Conservation (phyloP, 139 green algal genomes). For the Chlamydomonas schloesseri region DNA sequence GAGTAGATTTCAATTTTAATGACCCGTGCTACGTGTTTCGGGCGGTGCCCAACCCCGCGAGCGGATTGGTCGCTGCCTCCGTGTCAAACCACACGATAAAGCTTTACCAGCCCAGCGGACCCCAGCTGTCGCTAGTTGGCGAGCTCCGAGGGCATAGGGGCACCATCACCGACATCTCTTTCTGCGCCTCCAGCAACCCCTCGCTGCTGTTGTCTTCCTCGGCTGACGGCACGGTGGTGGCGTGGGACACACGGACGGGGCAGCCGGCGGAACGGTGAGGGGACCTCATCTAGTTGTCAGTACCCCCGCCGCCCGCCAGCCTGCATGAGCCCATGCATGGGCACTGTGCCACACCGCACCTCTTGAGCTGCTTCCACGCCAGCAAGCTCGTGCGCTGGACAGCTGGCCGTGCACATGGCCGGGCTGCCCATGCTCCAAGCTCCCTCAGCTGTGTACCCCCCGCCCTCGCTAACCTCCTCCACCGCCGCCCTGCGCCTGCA, state of each 20-base stretch:
- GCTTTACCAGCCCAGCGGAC: conserved; percentile 52
- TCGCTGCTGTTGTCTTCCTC: conserved; percentile 67
- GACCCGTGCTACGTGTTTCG: conserved; percentile 80
- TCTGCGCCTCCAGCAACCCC: conserved; percentile 49
- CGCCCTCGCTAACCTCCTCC: background rate
- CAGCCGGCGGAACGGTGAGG: conserved; percentile 53
- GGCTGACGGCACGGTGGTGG: conserved; percentile 70
- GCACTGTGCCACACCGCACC: too few relatives aligned
- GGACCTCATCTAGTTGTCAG: too few relatives aligned
- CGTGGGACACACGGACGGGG: conserved; percentile 73
- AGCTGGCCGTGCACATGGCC: too few relatives aligned
- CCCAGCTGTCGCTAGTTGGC: conserved; percentile 58
- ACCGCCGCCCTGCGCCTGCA: conserved; percentile 12
- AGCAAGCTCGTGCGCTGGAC: too few relatives aligned
- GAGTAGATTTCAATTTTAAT: conserved; percentile 66
- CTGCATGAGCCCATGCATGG: too few relatives aligned
- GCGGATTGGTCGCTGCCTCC: conserved; percentile 55
- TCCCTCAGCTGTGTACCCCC: too few relatives aligned
- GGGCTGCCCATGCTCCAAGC: too few relatives aligned
- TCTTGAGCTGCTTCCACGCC: too few relatives aligned
- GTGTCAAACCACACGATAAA: conserved; percentile 75
- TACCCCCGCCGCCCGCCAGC: too few relatives aligned
- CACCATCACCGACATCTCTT: conserved; percentile 65
- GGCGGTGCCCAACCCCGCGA: conserved; percentile 33
- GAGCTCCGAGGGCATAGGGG: conserved; percentile 64